Conservation (phyloP, 805 yeast species). For the Cyberlindnera galapagoensis region DNA sequence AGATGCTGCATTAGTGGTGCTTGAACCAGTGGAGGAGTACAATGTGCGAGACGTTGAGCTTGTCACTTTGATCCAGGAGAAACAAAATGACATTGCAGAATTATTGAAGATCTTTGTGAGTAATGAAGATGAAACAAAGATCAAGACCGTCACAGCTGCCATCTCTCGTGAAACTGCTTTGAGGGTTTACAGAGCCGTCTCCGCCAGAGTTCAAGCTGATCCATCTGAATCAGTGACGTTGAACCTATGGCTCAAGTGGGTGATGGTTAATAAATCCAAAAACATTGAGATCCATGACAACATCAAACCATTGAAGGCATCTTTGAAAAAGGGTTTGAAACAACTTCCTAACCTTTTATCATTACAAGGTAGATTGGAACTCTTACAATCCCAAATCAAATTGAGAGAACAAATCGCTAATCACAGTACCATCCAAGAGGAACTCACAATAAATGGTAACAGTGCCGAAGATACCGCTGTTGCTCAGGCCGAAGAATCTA, state of each 20-base stretch:
- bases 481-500: slow-evolving; percentile 27
- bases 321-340: slow-evolving; percentile 49
- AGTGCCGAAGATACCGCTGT: slow-evolving; percentile 23
- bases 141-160: slow-evolving; percentile 31
- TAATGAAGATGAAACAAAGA: slow-evolving; percentile 31
- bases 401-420: slow-evolving; percentile 49
- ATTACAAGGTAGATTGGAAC: slow-evolving; percentile 78
- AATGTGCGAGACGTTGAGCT: slow-evolving; percentile 22
- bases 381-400: slow-evolving; percentile 68
- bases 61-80: slow-evolving; percentile 9
- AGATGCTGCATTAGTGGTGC: slow-evolving; percentile 24
- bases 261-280: slow-evolving; percentile 60
- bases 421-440: no score
- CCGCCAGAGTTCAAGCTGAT: slow-evolving; percentile 38
- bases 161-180: slow-evolving; percentile 36
- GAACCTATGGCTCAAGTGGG: slow-evolving; percentile 74
- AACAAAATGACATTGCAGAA: slow-evolving; percentile 22
- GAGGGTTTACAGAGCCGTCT: slow-evolving; percentile 39
- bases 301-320: slow-evolving; percentile 49
- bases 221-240: slow-evolving; percentile 36
- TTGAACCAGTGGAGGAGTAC: slow-evolving; percentile 21
- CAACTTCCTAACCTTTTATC: slow-evolving; percentile 64
- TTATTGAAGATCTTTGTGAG: slow-evolving; percentile 19
- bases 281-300: slow-evolving; percentile 23
- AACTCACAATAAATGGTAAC: slow-evolving; percentile 19